These are phyloP conservation scores for Pythium guiyangense DNA, from an alignment of 352 stramenopile genomes.

Conservation along the genomic window DNA sequence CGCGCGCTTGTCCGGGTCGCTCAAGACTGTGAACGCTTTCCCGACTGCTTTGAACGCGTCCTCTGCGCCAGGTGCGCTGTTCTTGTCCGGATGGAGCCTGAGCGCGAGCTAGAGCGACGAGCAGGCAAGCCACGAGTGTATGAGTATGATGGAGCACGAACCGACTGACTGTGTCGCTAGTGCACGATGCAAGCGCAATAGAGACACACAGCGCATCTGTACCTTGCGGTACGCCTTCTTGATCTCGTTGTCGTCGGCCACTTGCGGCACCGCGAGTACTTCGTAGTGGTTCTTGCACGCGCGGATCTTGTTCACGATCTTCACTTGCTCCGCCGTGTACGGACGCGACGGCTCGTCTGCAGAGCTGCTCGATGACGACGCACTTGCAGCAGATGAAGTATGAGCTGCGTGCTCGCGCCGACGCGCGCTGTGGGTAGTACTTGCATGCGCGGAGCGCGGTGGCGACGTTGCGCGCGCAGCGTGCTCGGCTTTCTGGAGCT, in stretches of 20 bases:
- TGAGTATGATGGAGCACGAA: neutral
- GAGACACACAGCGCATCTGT: constrained; percentile 1
- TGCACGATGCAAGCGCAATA: neutral
- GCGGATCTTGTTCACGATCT: constrained; percentile 87
- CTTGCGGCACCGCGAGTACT: constrained; percentile 71
- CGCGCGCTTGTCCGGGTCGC: constrained; percentile 83
- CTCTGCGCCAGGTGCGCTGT: constrained; percentile 94
- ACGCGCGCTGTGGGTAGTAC: neutral
- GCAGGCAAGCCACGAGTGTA: neutral
- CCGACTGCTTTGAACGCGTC: constrained; percentile 97
- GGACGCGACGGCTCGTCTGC: constrained; percentile 43
- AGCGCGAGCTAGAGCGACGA: constrained; percentile 63
- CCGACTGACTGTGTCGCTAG: neutral
- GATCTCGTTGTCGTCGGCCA: constrained; percentile 78
- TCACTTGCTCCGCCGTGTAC: constrained; percentile 77
- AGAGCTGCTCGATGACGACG: constrained; percentile 1
- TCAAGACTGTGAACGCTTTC: constrained; percentile 92
- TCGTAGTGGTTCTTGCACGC: constrained; percentile 88
- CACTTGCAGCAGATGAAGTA: neutral
- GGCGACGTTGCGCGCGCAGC: constrained; percentile 12
- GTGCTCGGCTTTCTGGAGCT: constrained; percentile 29
- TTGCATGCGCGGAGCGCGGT: constrained; percentile 11
- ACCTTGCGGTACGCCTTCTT: constrained; percentile 93
- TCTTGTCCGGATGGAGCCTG: constrained; percentile 92
- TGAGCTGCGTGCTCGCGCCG: constrained; percentile 3